Percentiles rank a stretch among this genome's conserved stretches.
These are phyloP conservation scores for Alternaria sp. DNA, from an alignment of 2,329 filamentous ascomycete genomes.

Conservation along the genomic window DNA sequence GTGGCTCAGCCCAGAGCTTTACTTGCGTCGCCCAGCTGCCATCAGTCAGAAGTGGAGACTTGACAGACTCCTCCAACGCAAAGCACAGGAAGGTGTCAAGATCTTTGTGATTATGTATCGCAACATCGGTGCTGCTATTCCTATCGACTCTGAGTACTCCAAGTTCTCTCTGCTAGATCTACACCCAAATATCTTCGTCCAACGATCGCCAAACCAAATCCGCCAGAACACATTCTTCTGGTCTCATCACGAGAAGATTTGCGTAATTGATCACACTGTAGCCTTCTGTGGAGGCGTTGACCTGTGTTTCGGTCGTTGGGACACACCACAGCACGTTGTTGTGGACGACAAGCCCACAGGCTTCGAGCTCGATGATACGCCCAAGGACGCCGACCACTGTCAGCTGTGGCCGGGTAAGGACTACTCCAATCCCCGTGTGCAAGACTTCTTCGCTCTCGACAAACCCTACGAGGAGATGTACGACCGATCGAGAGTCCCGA, in stretches of 20 bases:
- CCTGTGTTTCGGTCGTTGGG: conserved; percentile 96
- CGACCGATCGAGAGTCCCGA: conserved; percentile 81
- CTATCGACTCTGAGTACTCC: conserved; percentile 97
- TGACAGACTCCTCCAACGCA: conserved; percentile 89
- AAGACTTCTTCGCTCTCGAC: conserved; percentile 91
- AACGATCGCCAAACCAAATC: conserved; percentile 95
- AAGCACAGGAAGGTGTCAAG: conserved; percentile 94
- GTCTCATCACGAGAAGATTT: conserved; percentile 98
- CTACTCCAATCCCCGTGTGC: conserved; percentile 94
- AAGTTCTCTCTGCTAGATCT: conserved; percentile 95
- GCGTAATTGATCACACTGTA: conserved; percentile 92
- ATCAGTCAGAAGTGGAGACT: conserved; percentile 99
- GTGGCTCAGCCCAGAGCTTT: conserved; percentile 97
- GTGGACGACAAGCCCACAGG: conserved; percentile 94
- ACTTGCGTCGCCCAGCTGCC: conserved; percentile 89
- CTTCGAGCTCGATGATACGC: conserved; percentile 75
- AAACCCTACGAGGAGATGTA: conserved; percentile 99
- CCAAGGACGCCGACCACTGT: conserved; percentile 90
- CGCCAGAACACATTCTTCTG: conserved; percentile 99
- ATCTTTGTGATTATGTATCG: conserved; percentile 97
- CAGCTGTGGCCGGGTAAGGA: conserved; percentile 98
- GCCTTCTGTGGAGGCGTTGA: conserved; percentile 96
- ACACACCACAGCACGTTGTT: conserved; percentile 89
- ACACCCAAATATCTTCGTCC: conserved; percentile 94
- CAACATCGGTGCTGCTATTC: conserved; percentile 95